Evolutionary conservation across 129 eudicot species (phyloP).

Genomic region (Dittrichia graveolens): DNA sequence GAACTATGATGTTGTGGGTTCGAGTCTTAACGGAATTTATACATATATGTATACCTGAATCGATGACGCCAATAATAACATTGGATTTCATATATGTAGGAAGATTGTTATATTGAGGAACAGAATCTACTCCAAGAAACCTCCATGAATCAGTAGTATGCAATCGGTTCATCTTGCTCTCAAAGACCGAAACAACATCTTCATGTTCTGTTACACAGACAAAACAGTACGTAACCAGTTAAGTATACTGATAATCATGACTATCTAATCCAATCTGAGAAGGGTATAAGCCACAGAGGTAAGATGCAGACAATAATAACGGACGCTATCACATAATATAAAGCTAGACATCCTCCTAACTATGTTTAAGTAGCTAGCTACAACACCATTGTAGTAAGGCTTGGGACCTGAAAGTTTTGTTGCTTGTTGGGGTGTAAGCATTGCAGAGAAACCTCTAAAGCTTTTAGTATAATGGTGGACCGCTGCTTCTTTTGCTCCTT

Average conservation of each 20-base stretch:
- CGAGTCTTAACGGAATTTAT: not conserved
- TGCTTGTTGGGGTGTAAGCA: conserved; percentile 69
- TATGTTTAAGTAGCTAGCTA: no score
- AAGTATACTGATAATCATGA: not conserved
- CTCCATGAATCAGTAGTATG: conserved; percentile 66
- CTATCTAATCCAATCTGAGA: not conserved
- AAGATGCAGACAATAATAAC: not conserved
- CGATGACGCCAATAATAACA: conserved; percentile 60
- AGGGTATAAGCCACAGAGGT: no score
- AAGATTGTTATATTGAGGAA: conserved; percentile 37
- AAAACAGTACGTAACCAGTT: not conserved
- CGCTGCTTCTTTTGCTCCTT: conserved; percentile 54
- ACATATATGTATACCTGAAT: conserved; percentile 48
- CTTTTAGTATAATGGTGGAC: conserved; percentile 66
- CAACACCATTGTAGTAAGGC: not conserved
- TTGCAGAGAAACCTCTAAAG: conserved; percentile 78
- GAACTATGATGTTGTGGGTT: not conserved
- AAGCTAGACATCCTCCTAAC: no score
- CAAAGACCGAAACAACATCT: conserved; percentile 52
- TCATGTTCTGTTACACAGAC: conserved; percentile 45
- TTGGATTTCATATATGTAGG: conserved; percentile 39
- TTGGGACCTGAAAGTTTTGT: conserved; percentile 41
- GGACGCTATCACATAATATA: no score
- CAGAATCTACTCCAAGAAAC: conserved; percentile 46
- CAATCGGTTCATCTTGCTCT: conserved; percentile 49